Conservation (phyloP, 2,329 filamentous ascomycete genomes). For the Westerdykella aurantiaca region DNA sequence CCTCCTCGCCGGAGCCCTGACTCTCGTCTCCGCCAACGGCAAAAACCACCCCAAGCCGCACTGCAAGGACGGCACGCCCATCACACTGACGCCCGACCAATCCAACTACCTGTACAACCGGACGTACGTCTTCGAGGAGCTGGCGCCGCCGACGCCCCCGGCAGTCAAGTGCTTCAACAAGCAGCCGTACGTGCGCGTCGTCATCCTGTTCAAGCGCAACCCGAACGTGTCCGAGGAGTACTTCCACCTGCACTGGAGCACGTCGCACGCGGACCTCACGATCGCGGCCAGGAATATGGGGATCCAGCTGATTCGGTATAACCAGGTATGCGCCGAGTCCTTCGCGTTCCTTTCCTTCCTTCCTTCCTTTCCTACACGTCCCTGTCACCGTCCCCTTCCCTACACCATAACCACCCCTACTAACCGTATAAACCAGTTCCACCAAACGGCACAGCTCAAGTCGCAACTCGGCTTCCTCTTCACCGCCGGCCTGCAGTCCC, state of each 20-base stretch:
- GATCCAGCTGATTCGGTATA: constrained; percentile 6
- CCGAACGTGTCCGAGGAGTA: constrained; percentile 3
- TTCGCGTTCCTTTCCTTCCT: no score
- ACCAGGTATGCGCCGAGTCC: constrained; percentile 3
- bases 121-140: constrained; percentile 4
- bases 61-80: no score
- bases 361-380: no score
- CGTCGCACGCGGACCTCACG: constrained; percentile 10
- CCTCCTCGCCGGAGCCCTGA: no score
- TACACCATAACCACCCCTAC: neutral
- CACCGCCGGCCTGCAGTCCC: constrained; percentile 1
- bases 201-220: constrained; percentile 7
- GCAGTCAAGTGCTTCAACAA: neutral
- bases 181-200: constrained; percentile 4
- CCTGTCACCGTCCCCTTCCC: no score
- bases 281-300: constrained; percentile 4
- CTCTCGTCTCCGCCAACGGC: no score
- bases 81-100: no score
- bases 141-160: neutral
- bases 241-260: constrained; percentile 13
- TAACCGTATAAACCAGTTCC: constrained; percentile 2
- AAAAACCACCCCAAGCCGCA: no score
- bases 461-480: constrained; percentile 3
- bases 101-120: no score
- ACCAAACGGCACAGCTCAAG: constrained; percentile 5